Base-by-base conservation (phyloP, 2,329 filamentous ascomycete species). In the Fusarium xylarioides region DNA sequence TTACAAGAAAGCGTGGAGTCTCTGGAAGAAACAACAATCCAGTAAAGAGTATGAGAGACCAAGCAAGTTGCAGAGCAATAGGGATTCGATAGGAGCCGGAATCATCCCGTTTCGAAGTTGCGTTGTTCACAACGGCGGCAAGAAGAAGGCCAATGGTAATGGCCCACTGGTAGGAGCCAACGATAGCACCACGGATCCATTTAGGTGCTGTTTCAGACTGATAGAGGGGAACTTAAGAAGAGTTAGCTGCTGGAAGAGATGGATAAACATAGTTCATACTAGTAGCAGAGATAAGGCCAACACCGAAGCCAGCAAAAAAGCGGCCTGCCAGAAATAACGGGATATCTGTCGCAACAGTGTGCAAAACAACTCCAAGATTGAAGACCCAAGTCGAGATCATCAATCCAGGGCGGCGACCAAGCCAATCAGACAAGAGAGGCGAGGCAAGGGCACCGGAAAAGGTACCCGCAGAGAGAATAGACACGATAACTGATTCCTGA, bases 401-500 rank as follows among this genome's bases (percentile, higher is more conserved):
- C 68, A 94, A 86, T 38, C 86, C 90, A 38, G 85, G 79, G 28
- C 91, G 89, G 73, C 92, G 90, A 68, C 92, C 92, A 44, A 93
- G 86, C 63, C 80, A 82, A 75, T 94, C 92, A 26, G 89, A 90
- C 42, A 93, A 75, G 56, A 90, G 85, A 16, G 89, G 88, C 0
- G 89, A 90, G 15, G 79, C 81, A n/a, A 95, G 86, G 15, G 92
- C 89, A 38, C 93, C 93, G 71, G 94, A 91, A 82, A 95, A 95
- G 7, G 92, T 94, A 56, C 92, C 92, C 14, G 91, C 91, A 0
- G 91, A 94, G 21, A 95, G 86, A 74, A 94, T 94, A 11, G 92
- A 93, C 34, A 93, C 91, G 63, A 93, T 90, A 38, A 89, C 85
- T 1, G 91, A 92, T 50, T 89, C 85, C 66, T 90, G 85, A 0